These are phyloP conservation scores for Luzula sylvatica DNA, from an alignment of 176 grass and related monocot species.

Conservation along the genomic window DNA sequence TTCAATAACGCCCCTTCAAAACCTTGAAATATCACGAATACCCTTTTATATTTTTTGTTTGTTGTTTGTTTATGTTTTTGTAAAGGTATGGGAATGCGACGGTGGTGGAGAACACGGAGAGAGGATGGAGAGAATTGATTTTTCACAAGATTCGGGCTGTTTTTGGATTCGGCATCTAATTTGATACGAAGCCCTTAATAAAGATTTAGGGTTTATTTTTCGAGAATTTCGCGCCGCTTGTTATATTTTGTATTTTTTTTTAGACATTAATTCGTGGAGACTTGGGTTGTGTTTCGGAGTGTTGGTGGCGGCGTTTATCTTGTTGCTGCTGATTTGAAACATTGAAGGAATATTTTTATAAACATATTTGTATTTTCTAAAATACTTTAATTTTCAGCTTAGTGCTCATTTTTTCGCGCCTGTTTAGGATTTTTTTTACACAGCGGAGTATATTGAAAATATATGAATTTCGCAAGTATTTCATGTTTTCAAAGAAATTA, in stretches of 20 bases:
- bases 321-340: no score
- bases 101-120: slow-evolving; percentile 92
- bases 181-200: neutral
- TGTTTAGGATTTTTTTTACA: no score
- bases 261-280: no score
- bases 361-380: no score
- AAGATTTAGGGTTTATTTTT: slow-evolving; percentile 21
- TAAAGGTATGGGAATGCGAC: slow-evolving; percentile 82
- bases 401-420: no score
- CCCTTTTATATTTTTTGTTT: neutral
- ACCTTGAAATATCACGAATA: neutral
- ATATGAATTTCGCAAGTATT: no score
- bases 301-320: no score
- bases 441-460: no score
- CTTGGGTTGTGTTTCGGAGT: no score
- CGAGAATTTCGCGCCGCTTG: neutral
- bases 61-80: neutral
- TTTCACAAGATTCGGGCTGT: slow-evolving; percentile 90
- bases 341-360: no score
- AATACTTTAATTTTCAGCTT: no score
- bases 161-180: slow-evolving; percentile 87
- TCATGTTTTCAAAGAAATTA: no score
- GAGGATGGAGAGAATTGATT: slow-evolving; percentile 88
- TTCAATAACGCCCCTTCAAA: neutral
- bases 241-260: neutral